These are phyloP conservation scores for Hypericum androsaemum DNA, from an alignment of 345 rosid genomes.

Conservation along the genomic window DNA sequence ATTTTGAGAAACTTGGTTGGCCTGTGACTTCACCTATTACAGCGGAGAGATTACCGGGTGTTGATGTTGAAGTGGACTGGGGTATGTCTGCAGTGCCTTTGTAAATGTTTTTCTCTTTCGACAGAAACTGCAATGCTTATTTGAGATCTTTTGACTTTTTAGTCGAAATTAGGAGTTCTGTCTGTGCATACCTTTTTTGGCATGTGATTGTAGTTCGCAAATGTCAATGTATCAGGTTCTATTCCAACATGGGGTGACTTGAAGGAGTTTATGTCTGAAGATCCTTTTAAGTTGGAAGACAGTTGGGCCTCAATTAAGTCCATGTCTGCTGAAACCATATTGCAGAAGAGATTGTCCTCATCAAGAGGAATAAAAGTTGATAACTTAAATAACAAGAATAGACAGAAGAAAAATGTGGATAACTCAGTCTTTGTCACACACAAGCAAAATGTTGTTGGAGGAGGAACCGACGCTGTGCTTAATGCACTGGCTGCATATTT, in stretches of 20 bases:
- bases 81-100: slow-evolving; percentile 33
- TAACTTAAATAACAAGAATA: slow-evolving; percentile 15
- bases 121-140: slow-evolving; percentile 5
- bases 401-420: slow-evolving; percentile 25
- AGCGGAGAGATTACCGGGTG: slow-evolving; percentile 24
- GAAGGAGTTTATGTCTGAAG: slow-evolving; percentile 42
- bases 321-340: slow-evolving; percentile 38
- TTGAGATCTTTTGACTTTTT: not conserved
- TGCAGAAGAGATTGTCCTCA: slow-evolving; percentile 29
- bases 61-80: slow-evolving; percentile 46
- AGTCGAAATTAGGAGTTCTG: not conserved
- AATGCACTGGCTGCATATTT: slow-evolving; percentile 71
- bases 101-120: not conserved
- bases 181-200: slow-evolving; percentile 7
- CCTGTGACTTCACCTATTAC: slow-evolving; percentile 33
- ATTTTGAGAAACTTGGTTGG: slow-evolving; percentile 41
- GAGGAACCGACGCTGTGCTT: slow-evolving; percentile 51
- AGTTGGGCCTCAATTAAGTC: slow-evolving; percentile 41
- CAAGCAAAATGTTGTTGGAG: slow-evolving; percentile 49
- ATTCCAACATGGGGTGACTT: slow-evolving; percentile 56
- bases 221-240: slow-evolving; percentile 47
- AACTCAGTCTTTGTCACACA: slow-evolving; percentile 54
- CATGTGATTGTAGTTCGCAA: slow-evolving; percentile 14
- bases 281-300: slow-evolving; percentile 25
- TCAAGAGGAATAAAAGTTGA: slow-evolving; percentile 13